Conservation (phyloP, 1,284 basidiomycete species). For the Agaricales sp. region DNA sequence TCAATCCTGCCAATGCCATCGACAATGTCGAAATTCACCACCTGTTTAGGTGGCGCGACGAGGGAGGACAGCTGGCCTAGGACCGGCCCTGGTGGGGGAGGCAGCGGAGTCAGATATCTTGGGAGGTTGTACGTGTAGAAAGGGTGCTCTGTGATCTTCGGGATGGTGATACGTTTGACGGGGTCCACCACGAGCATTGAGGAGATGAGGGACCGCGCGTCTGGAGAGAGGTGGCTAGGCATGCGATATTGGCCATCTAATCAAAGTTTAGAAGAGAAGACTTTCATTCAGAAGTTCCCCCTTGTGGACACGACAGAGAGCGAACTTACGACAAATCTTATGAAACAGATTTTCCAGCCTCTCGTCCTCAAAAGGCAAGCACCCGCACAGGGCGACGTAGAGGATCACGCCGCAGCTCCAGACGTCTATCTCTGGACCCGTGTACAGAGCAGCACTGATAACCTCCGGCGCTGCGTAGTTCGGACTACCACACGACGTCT, state of each 20-base stretch:
- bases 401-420: conserved; percentile 95
- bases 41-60: conserved; percentile 46
- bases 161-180: conserved; percentile 84
- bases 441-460: conserved; percentile 86
- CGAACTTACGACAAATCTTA: conserved; percentile 75
- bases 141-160: conserved; percentile 81
- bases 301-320: no score
- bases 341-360: conserved; percentile 86
- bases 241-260: conserved; percentile 79
- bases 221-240: conserved; percentile 67
- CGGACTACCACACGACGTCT: conserved; percentile 91
- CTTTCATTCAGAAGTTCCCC: not conserved
- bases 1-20: conserved; percentile 85
- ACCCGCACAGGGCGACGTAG: conserved; percentile 90
- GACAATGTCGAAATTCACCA: conserved; percentile 67
- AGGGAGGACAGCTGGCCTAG: conserved; percentile 62
- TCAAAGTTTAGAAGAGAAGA: conserved; percentile 3
- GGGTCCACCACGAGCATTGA: conserved; percentile 90
- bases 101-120: conserved; percentile 78
- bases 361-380: conserved; percentile 91
- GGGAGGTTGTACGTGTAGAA: conserved; percentile 85
- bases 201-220: conserved; percentile 71
- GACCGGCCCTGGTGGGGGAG: conserved; percentile 70
- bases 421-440: conserved; percentile 95
- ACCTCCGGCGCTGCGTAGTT: conserved; percentile 97